Evolutionary conservation across 306 rosid genomes (phyloP), one percentile per base, ranked within the genome.

Genomic region (Lathyrus aphaca): DNA sequence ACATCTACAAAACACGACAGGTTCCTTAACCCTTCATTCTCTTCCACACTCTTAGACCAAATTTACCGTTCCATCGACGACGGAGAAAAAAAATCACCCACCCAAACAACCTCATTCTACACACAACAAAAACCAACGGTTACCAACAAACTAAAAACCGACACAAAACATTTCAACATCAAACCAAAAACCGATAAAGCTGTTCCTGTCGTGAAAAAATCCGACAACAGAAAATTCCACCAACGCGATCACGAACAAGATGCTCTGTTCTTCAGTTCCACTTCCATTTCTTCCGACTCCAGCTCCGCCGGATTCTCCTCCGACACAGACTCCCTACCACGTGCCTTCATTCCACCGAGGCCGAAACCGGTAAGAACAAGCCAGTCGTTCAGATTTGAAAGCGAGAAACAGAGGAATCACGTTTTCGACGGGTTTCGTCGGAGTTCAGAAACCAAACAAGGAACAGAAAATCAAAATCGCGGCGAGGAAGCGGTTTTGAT

Each of bases 31-130:
- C 95, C 96, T 2, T 85, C 97, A 9, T 91, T 91, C 88, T 95
- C 99, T 42, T 84, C 99, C 8, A 75, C 74, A 17, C 95, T 95
- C 10, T 84, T 95, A 0, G 97, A 95, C 69, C 84, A 91, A 73
- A 95, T 95, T 29, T 91, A 95, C 86, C 87, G 84, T 17, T 95
- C 99, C 19, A 84, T 95, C 12, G 97, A 94, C 60, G 91, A 87
- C 0, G 83, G 77, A 0, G 87, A 85, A 29, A 79, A 35, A 35
- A 72, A 67, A 13, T 27, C 4, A 19, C 46, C 60, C 21, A 74
- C 35, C 11, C 85, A 86, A 4, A 74, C 76, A 3, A 69, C 76
- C 53, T 87, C 74, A 43, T 85, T 85, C 57, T 82, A 69, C 80
- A 74, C 80, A 12, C 82, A 83, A 53, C 50, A 79, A 14, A 77